Conservation (phyloP, 2,329 filamentous ascomycete genomes). For the Pseudogymnoascus sp. region DNA sequence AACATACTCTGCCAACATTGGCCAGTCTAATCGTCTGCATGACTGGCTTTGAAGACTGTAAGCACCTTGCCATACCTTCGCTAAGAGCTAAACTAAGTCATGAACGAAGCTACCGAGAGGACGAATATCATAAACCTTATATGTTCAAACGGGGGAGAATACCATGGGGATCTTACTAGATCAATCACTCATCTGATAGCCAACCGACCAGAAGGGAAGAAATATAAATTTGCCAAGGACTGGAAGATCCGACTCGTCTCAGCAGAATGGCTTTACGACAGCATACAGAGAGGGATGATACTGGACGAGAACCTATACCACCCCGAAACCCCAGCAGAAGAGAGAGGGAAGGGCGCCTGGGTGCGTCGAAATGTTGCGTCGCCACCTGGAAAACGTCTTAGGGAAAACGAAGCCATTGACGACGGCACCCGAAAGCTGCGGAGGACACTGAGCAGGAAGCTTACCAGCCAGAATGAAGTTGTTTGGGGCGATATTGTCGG, state of each 20-base stretch:
- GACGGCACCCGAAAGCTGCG: slow-evolving; percentile 72
- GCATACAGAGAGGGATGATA: slow-evolving; percentile 77
- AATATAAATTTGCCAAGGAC: slow-evolving; percentile 76
- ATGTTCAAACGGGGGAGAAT: slow-evolving; percentile 70
- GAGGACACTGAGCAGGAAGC: slow-evolving; percentile 75
- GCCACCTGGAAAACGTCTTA: slow-evolving; percentile 50
- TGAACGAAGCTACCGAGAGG: slow-evolving; percentile 50
- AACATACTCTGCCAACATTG: slow-evolving; percentile 58
- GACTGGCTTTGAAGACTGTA: slow-evolving; percentile 63
- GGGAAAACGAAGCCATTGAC: slow-evolving; percentile 42
- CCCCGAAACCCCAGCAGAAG: slow-evolving; percentile 57
- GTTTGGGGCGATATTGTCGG: slow-evolving; percentile 89
- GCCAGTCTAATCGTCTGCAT: slow-evolving; percentile 56
- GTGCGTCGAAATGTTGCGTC: slow-evolving; percentile 42
- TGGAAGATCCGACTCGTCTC: slow-evolving; percentile 78
- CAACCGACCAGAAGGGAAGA: slow-evolving; percentile 69
- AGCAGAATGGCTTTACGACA: slow-evolving; percentile 78
- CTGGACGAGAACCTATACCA: slow-evolving; percentile 82
- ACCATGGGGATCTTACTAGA: slow-evolving; percentile 80
- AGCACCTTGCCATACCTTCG: slow-evolving; percentile 35
- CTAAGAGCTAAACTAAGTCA: slow-evolving; percentile 24
- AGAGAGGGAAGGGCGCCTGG: slow-evolving; percentile 75
- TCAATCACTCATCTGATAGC: slow-evolving; percentile 83
- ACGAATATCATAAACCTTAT: slow-evolving; percentile 54
- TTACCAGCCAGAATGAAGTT: slow-evolving; percentile 69